These are phyloP conservation scores for Fusarium cyanostomum DNA, from an alignment of 2,329 filamentous ascomycete genomes.

Conservation along the genomic window DNA sequence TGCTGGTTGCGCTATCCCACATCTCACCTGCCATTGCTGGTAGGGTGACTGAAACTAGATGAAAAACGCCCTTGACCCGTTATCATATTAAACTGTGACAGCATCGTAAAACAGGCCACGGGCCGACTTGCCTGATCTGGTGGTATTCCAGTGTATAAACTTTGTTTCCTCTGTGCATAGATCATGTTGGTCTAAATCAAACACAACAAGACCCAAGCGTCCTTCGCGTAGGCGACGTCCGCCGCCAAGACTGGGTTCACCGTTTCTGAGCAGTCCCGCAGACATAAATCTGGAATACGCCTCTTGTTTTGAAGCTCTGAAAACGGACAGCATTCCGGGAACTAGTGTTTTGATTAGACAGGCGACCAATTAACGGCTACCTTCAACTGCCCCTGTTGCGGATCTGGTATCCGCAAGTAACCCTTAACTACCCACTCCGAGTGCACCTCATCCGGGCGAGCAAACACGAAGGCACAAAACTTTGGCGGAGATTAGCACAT, in stretches of 20 bases:
- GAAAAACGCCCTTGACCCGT: too few relatives aligned
- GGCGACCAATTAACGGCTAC: background rate
- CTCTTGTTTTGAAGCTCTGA: slow-evolving; percentile 22
- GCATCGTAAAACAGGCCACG: too few relatives aligned
- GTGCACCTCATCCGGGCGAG: background rate
- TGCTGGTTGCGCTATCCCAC: slow-evolving; percentile 83
- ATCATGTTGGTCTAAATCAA: too few relatives aligned
- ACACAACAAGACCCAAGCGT: too few relatives aligned
- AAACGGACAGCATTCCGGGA: background rate
- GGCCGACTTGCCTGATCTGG: too few relatives aligned
- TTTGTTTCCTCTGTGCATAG: too few relatives aligned
- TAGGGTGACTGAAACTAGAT: too few relatives aligned
- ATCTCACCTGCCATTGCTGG: too few relatives aligned
- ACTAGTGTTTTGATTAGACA: slow-evolving; percentile 3
- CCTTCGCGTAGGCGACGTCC: too few relatives aligned
- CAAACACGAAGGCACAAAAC: slow-evolving; percentile 8
- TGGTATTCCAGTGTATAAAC: too few relatives aligned
- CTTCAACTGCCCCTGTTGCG: background rate
- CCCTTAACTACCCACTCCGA: background rate
- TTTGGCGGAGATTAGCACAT: slow-evolving; percentile 2
- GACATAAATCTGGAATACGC: background rate
- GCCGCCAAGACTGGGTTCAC: background rate
- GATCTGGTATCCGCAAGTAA: slow-evolving; percentile 17
- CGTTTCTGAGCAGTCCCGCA: background rate
- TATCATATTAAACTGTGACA: too few relatives aligned